A percentile compares a stretch with the other conserved stretches of the same genome.
phyloP scores from a whole-genome alignment of 129 eudicot genomes.

The Ambrosia trifida region DNA sequence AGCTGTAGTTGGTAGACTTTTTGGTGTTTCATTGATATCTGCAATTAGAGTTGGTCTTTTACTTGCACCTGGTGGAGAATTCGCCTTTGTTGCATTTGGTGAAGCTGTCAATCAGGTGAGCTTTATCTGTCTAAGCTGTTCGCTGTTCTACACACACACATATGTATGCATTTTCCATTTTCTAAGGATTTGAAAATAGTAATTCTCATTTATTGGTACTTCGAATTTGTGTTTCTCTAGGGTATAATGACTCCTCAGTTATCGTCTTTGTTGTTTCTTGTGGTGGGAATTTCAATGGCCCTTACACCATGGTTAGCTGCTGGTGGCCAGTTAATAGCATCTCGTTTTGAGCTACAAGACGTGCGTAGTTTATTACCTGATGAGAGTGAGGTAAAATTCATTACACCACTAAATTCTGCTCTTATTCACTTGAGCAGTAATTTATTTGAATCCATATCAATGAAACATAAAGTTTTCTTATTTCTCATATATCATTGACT shows the following conservation, averaged over 20 bases:
- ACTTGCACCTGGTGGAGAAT: conserved; percentile 99
- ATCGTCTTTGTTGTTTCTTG: conserved; percentile 93
- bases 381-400: conserved; percentile 80
- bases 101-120: conserved; percentile 98
- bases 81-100: conserved; percentile 95
- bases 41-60: conserved; percentile 93
- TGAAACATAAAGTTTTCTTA: conserved; percentile 17
- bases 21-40: conserved; percentile 78
- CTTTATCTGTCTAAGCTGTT: conserved; percentile 3
- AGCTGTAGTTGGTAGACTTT: conserved; percentile 69
- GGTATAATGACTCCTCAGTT: conserved; percentile 94
- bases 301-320: conserved; percentile 99
- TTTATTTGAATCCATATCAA: not conserved
- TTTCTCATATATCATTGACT: conserved; percentile 25
- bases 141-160: not conserved
- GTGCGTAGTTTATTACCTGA: conserved; percentile 90
- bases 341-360: conserved; percentile 95
- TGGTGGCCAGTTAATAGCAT: conserved; percentile 95
- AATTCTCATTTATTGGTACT: not conserved
- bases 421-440: not conserved
- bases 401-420: not conserved
- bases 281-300: conserved; percentile 99
- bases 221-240: conserved; percentile 31
- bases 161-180: not conserved
- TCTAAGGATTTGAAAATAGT: conserved; percentile 1